Conservation (phyloP, 352 stramenopile species). For the Phytophthora sojae region DNA sequence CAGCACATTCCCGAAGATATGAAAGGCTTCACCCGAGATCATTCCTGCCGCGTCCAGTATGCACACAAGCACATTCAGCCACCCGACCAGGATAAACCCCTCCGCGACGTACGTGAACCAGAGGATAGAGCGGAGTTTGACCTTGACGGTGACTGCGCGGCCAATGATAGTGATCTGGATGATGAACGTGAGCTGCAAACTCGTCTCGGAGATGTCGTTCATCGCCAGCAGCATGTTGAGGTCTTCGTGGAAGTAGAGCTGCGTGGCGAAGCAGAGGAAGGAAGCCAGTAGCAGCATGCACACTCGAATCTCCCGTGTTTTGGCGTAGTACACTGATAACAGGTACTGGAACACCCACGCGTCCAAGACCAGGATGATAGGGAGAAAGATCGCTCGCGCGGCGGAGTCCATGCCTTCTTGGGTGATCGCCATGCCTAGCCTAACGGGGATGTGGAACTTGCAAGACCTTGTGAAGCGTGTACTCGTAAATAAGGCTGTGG, state of each 20-base stretch:
- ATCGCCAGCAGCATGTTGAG: slow-evolving; percentile 17
- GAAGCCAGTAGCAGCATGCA: slow-evolving; percentile 28
- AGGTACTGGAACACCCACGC: slow-evolving; percentile 42
- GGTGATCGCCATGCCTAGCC: slow-evolving; percentile 1
- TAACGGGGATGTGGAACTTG: neutral
- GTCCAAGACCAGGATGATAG: neutral
- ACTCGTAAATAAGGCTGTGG: neutral
- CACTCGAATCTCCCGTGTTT: slow-evolving; percentile 28
- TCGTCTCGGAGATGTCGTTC: slow-evolving; percentile 44
- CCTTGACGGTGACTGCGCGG: slow-evolving; percentile 21
- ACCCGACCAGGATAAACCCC: neutral
- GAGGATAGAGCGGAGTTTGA: slow-evolving; percentile 26
- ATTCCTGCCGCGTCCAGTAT: slow-evolving; percentile 3
- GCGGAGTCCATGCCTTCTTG: slow-evolving; percentile 3
- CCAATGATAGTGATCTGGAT: slow-evolving; percentile 48
- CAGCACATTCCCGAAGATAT: slow-evolving; percentile 13
- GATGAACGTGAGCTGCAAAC: slow-evolving; percentile 35
- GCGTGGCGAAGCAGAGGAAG: slow-evolving; percentile 22
- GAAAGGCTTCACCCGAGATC: neutral
- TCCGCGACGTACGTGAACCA: slow-evolving; percentile 18
- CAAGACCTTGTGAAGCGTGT: neutral
- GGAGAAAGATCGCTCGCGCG: neutral
- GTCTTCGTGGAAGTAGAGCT: slow-evolving; percentile 26
- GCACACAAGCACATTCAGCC: slow-evolving; percentile 2
- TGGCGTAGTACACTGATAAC: slow-evolving; percentile 32